phyloP scores from a whole-genome alignment of 2,329 filamentous ascomycete species.

The Metarhizium brunneum region DNA sequence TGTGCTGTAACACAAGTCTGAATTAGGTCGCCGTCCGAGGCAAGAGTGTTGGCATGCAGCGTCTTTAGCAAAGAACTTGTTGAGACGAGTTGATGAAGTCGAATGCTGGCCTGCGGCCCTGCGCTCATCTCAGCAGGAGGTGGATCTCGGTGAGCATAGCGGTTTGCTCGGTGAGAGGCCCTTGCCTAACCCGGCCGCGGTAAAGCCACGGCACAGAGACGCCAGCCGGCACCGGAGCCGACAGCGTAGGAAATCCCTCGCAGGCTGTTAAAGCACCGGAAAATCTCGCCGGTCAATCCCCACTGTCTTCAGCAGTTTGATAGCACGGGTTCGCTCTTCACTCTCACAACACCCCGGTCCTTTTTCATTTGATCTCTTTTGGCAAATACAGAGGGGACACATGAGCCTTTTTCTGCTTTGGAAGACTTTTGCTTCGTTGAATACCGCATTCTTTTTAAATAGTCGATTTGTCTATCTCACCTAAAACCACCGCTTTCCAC shows the following conservation, averaged over 20 bases:
- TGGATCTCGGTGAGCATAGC: constrained; percentile 3
- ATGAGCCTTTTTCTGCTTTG: too few relatives aligned
- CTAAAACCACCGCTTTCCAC: neutral
- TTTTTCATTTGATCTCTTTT: neutral
- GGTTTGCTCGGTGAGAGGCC: constrained; percentile 5
- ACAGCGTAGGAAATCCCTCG: neutral
- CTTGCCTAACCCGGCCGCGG: neutral
- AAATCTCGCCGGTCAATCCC: constrained; percentile 2
- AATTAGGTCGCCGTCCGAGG: neutral
- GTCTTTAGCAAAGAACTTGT: neutral
- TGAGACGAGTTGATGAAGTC: neutral
- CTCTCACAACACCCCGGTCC: neutral
- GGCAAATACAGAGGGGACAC: too few relatives aligned
- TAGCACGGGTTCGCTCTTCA: neutral
- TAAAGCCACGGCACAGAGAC: constrained; percentile 4
- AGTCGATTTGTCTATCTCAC: neutral
- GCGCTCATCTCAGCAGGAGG: neutral
- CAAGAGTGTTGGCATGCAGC: neutral
- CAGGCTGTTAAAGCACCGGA: neutral
- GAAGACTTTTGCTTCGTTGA: too few relatives aligned
- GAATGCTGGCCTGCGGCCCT: too few relatives aligned
- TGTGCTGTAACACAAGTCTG: neutral
- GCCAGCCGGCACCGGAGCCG: too few relatives aligned
- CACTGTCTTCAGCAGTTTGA: neutral
- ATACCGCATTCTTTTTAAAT: neutral